Percentiles rank a stretch among this genome's conserved stretches.
These are phyloP conservation scores for Zizania palustris DNA, from an alignment of 202 grass and related monocot species.

Conservation along the genomic window DNA sequence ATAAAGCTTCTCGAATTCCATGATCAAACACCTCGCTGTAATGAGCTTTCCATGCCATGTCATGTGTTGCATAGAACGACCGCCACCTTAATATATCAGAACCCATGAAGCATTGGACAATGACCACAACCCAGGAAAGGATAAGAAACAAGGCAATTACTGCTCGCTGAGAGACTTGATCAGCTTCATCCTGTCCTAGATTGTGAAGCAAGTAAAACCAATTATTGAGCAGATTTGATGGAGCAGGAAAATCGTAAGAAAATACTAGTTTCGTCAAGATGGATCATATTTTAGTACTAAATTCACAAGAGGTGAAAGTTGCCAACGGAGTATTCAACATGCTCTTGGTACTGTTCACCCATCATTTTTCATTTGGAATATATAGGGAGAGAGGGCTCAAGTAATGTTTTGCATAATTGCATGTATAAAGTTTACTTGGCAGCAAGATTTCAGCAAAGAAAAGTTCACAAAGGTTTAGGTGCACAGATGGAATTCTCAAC, in stretches of 20 bases:
- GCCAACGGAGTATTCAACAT: background rate
- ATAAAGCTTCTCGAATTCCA: conserved; percentile 95
- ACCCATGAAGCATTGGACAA: conserved; percentile 87
- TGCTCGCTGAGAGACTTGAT: conserved; percentile 53
- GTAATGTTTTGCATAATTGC: background rate
- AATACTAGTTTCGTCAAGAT: background rate
- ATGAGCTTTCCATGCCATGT: conserved; percentile 97
- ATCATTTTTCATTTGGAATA: background rate
- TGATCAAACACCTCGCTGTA: conserved; percentile 98
- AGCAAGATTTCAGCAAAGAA: conserved; percentile 21
- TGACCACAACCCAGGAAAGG: conserved; percentile 75
- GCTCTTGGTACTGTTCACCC: background rate
- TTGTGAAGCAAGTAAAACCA: conserved; percentile 52
- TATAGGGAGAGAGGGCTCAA: conserved; percentile 4
- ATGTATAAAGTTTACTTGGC: conserved; percentile 11
- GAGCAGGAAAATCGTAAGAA: conserved; percentile 27
- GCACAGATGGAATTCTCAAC: conserved; percentile 12
- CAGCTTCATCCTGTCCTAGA: conserved; percentile 76
- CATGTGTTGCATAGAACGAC: conserved; percentile 96
- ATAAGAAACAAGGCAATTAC: conserved; percentile 72
- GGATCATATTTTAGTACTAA: conserved; percentile 9
- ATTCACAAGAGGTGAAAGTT: conserved; percentile 2
- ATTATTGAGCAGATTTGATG: conserved; percentile 43
- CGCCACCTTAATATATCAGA: conserved; percentile 91
- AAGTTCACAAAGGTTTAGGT: background rate